These are phyloP conservation scores for Phytopythium vexans DNA, from an alignment of 352 stramenopile genomes.

Conservation along the genomic window DNA sequence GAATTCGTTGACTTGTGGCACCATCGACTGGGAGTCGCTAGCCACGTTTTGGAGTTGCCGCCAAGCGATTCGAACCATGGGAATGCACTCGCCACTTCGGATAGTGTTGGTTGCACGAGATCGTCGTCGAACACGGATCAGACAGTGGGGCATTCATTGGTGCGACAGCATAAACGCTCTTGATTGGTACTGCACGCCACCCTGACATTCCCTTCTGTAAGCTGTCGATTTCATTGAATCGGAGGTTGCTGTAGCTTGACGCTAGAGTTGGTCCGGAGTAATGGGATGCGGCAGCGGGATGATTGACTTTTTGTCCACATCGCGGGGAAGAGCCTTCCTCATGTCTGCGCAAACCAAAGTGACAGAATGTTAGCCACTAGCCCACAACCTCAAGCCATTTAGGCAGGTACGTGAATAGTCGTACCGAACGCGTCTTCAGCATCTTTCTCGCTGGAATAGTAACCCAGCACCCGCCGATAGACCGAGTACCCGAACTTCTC, in stretches of 20 bases:
- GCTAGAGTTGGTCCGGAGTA: slow-evolving; percentile 72
- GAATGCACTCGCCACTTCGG: no score
- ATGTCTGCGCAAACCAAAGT: slow-evolving; percentile 68
- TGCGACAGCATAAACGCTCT: no score
- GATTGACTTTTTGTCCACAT: slow-evolving; percentile 89
- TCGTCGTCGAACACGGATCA: no score
- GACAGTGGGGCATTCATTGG: no score
- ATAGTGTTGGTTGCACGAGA: no score
- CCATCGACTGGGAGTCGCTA: no score
- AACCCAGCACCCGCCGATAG: slow-evolving; percentile 90
- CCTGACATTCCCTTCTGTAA: background rate
- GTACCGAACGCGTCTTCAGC: slow-evolving; percentile 89
- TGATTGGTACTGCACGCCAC: no score
- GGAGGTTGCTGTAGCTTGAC: background rate
- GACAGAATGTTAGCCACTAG: slow-evolving; percentile 8
- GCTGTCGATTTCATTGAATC: background rate
- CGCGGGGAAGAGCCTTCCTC: slow-evolving; percentile 88
- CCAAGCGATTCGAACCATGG: no score
- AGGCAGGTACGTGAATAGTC: slow-evolving; percentile 1
- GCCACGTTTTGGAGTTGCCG: no score
- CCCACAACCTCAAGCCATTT: background rate
- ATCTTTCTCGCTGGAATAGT: slow-evolving; percentile 86
- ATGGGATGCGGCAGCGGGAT: slow-evolving; percentile 86
- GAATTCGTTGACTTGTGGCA: no score
- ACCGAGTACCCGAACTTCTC: slow-evolving; percentile 91